Percentiles rank a stretch among this genome's conserved stretches.
Evolutionary conservation across 129 eudicot genomes (phyloP).

Genomic region (Escallonia herrerae): DNA sequence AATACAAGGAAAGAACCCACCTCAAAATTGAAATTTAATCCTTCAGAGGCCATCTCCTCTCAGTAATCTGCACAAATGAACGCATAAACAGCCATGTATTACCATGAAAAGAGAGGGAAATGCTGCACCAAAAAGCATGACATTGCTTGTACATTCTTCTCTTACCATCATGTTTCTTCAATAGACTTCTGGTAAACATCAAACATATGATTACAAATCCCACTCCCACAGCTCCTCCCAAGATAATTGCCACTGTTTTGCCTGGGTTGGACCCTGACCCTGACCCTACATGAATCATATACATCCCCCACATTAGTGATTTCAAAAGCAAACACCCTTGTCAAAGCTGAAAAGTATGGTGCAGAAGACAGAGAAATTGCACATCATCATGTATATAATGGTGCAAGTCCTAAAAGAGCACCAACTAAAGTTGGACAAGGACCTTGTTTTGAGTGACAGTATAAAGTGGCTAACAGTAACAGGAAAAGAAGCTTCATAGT

Average conservation of each 20-base stretch:
- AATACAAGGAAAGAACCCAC: conserved; percentile 39
- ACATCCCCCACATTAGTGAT: no score
- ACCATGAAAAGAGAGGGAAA: no score
- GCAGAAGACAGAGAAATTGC: no score
- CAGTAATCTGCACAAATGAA: conserved; percentile 49
- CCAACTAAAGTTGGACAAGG: no score
- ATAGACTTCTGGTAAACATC: conserved; percentile 61
- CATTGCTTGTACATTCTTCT: not conserved
- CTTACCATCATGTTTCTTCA: conserved; percentile 96
- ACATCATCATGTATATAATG: no score
- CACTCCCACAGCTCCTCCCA: conserved; percentile 96
- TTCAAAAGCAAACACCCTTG: no score
- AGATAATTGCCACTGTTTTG: conserved; percentile 88
- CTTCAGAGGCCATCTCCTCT: conserved; percentile 27
- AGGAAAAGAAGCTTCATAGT: no score
- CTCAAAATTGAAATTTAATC: conserved; percentile 28
- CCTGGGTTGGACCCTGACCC: conserved; percentile 63
- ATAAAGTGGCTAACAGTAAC: no score
- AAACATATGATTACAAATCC: conserved; percentile 68
- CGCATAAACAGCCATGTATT: not conserved
- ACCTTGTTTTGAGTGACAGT: no score
- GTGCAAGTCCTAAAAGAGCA: no score
- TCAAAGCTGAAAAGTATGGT: no score
- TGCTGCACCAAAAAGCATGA: no score
- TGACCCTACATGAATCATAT: not conserved